phyloP scores from a whole-genome alignment of 805 yeast genomes.

The Priceomyces carsonii region DNA sequence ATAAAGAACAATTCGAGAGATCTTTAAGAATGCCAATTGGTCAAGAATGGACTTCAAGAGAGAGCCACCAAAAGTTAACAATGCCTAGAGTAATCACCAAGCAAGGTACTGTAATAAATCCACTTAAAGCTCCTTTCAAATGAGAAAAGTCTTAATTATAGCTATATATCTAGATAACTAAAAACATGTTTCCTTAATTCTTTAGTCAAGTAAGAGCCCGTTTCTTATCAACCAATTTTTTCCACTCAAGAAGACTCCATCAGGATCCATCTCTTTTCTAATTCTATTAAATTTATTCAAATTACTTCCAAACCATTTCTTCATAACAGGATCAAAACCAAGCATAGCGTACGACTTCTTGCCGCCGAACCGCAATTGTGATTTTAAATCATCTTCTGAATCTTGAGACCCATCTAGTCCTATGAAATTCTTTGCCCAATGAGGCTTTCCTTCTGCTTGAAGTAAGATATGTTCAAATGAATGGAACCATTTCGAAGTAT shows the following conservation, averaged over 20 bases:
- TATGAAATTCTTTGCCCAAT: constrained; percentile 96
- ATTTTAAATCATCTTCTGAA: constrained; percentile 36
- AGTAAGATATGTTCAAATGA: constrained; percentile 78
- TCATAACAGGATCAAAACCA: constrained; percentile 70
- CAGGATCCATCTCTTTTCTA: constrained; percentile 74
- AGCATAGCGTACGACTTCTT: constrained; percentile 68
- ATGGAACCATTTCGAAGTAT: constrained; percentile 77
- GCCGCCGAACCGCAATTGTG: constrained; percentile 41
- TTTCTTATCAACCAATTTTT: constrained; percentile 80
- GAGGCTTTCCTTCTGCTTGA: constrained; percentile 89
- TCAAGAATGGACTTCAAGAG: constrained; percentile 91
- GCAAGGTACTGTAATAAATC: constrained; percentile 89
- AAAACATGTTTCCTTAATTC: not conserved
- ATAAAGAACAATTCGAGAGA: constrained; percentile 91
- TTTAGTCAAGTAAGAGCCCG: constrained; percentile 53
- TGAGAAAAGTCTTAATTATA: constrained; percentile 20
- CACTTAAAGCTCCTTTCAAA: constrained; percentile 83
- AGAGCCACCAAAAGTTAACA: constrained; percentile 81
- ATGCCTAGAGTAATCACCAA: constrained; percentile 87
- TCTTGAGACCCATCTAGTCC: constrained; percentile 50
- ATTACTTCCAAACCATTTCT: constrained; percentile 79
- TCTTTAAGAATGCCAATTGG: constrained; percentile 95
- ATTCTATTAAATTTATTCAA: constrained; percentile 59
- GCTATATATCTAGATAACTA: constrained; percentile 1
- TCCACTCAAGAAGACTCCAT: constrained; percentile 76